Conservation (phyloP, 345 rosid species). For the Pelargonium nanum region DNA sequence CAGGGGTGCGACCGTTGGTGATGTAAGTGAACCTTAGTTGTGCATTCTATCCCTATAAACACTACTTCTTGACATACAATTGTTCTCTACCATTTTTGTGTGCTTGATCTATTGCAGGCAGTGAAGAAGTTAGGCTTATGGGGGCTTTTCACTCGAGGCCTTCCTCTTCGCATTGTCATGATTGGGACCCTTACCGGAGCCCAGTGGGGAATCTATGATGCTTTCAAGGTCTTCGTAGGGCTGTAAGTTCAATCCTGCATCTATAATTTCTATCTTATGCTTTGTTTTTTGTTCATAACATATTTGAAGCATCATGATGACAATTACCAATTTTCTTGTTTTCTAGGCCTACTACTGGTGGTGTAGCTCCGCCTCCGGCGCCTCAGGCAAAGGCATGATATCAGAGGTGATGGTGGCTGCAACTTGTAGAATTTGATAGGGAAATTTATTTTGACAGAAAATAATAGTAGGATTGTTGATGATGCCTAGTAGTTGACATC, state of each 20-base stretch:
- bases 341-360: neutral
- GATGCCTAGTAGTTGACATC: no score
- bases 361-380: neutral
- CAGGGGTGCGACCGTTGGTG: conserved; percentile 75
- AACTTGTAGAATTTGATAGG: neutral
- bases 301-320: neutral
- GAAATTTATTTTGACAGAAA: neutral
- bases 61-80: neutral
- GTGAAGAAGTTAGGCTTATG: conserved; percentile 22
- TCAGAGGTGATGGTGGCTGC: neutral
- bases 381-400: neutral
- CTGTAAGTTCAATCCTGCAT: conserved; percentile 13
- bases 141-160: conserved; percentile 32
- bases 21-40: conserved; percentile 35
- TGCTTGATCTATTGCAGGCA: neutral
- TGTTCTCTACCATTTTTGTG: neutral
- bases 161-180: conserved; percentile 34
- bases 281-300: neutral
- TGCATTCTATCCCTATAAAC: neutral
- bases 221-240: conserved; percentile 33
- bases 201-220: conserved; percentile 36
- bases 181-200: conserved; percentile 35
- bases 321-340: neutral
- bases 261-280: neutral
- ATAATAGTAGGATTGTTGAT: no score